These are phyloP conservation scores for Neohortaea acidophila DNA, from an alignment of 495 filamentous ascomycete genomes.

Conservation along the genomic window DNA sequence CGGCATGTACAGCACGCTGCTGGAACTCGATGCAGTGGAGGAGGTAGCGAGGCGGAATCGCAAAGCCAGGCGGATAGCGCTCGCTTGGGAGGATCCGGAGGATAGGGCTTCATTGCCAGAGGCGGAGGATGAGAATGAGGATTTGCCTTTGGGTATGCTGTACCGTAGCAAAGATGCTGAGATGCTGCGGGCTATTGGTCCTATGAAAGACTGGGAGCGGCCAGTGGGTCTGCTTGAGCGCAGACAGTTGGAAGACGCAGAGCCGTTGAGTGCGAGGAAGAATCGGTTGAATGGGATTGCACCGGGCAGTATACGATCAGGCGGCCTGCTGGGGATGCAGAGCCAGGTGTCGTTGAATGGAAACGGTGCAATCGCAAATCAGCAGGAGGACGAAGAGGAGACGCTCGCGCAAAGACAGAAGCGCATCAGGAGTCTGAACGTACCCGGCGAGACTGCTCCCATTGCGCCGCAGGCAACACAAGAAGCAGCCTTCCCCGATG, in stretches of 20 bases:
- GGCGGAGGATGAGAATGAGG: constrained; percentile 48
- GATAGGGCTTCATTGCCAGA: constrained; percentile 32
- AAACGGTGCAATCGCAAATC: constrained; percentile 25
- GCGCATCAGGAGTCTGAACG: constrained; percentile 43
- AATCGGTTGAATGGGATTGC: constrained; percentile 54
- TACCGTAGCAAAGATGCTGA: constrained; percentile 45
- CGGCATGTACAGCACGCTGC: constrained; percentile 74
- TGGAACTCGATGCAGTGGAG: constrained; percentile 81
- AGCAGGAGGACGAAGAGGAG: constrained; percentile 48
- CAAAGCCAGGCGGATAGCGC: constrained; percentile 54
- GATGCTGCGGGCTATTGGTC: constrained; percentile 27
- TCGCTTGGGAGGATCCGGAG: constrained; percentile 76
- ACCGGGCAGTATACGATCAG: constrained; percentile 7
- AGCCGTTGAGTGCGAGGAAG: constrained; percentile 67
- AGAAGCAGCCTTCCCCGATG: constrained; percentile 57
- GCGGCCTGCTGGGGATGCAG: constrained; percentile 1
- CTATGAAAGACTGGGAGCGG: constrained; percentile 31
- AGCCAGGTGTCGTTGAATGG: constrained; percentile 3
- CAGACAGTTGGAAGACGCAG: constrained; percentile 75
- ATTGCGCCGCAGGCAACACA: constrained; percentile 32
- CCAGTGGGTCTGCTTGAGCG: constrained; percentile 76
- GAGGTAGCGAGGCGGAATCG: constrained; percentile 68
- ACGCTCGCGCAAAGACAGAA: constrained; percentile 61
- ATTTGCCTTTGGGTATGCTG: constrained; percentile 73
- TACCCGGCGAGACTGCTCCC: constrained; percentile 24